Evolutionary conservation across 2,329 filamentous ascomycete species (phyloP).

Genomic region (Cylindrodendrum hubeiense): DNA sequence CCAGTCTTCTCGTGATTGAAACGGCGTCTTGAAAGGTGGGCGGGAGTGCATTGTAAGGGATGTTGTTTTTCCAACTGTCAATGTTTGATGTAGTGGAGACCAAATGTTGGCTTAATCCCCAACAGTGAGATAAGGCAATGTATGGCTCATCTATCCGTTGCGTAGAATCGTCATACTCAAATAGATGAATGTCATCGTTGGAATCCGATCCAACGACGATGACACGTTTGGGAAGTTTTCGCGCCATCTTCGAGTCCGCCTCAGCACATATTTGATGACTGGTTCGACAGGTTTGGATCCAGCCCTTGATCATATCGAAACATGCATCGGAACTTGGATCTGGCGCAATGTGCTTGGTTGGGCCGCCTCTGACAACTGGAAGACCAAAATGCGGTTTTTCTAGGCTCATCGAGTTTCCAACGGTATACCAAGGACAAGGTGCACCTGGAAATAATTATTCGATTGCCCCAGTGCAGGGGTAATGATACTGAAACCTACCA

Average conservation of each 20-base stretch:
- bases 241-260: conserved; percentile 10
- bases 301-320: conserved; percentile 31
- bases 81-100: not conserved
- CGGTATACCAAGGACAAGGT: conserved; percentile 34
- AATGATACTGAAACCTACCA: conserved; percentile 14
- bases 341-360: conserved; percentile 26
- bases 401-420: conserved; percentile 29
- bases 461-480: not conserved
- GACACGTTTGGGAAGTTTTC: conserved; percentile 36
- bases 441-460: not conserved
- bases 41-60: conserved; percentile 22
- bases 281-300: conserved; percentile 33
- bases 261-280: conserved; percentile 31
- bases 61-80: conserved; percentile 29
- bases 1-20: conserved; percentile 30
- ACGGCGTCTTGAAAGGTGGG: conserved; percentile 39
- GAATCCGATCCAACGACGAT: conserved; percentile 31
- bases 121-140: conserved; percentile 40
- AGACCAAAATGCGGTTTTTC: conserved; percentile 24
- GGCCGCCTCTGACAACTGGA: conserved; percentile 21
- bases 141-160: conserved; percentile 26
- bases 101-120: conserved; percentile 33
- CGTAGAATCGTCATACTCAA: conserved; percentile 26
- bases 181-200: conserved; percentile 33
- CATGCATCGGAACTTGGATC: conserved; percentile 26